These are phyloP conservation scores for Ceratocystis variospora DNA, from an alignment of 2,329 filamentous ascomycete species.

Conservation along the genomic window DNA sequence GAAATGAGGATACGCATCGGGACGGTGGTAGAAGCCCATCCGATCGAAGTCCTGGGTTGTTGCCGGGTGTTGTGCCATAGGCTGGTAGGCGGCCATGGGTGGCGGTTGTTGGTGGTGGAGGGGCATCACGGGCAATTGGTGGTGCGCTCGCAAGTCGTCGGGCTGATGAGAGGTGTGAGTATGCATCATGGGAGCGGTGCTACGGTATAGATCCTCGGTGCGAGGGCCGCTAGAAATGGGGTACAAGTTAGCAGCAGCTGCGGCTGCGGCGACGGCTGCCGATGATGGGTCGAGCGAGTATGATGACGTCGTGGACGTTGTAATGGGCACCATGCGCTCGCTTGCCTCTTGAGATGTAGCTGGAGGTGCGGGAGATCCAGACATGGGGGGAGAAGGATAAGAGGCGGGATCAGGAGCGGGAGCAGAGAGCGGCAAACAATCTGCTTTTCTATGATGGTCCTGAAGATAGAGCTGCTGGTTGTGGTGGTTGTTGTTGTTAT, in stretches of 20 bases:
- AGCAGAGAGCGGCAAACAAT: conserved; percentile 23
- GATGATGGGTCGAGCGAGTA: conserved; percentile 1
- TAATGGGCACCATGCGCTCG: conserved; percentile 35
- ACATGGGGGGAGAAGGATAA: conserved; percentile 64
- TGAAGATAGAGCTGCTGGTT: neutral
- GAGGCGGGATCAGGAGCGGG: conserved; percentile 40
- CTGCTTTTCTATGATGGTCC: conserved; percentile 1
- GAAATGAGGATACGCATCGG: conserved; percentile 25
- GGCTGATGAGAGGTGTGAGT: conserved; percentile 22
- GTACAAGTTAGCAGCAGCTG: conserved; percentile 2
- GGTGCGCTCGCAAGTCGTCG: conserved; percentile 24
- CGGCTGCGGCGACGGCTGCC: conserved; percentile 26
- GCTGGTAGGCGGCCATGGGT: conserved; percentile 12
- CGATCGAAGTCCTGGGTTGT: conserved; percentile 25
- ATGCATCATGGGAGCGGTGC: conserved; percentile 23
- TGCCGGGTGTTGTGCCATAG: conserved; percentile 9
- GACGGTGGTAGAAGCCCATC: conserved; percentile 29
- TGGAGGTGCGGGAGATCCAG: conserved; percentile 50
- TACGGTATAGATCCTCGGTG: conserved; percentile 14
- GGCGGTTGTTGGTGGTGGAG: conserved; percentile 1
- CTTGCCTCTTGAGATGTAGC: conserved; percentile 45
- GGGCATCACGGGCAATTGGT: conserved; percentile 11
- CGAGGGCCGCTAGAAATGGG: conserved; percentile 6
- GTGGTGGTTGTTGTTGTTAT: no score
- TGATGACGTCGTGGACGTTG: conserved; percentile 21